phyloP scores from a whole-genome alignment of 768 basidiomycete genomes.

The Boletales sp. region DNA sequence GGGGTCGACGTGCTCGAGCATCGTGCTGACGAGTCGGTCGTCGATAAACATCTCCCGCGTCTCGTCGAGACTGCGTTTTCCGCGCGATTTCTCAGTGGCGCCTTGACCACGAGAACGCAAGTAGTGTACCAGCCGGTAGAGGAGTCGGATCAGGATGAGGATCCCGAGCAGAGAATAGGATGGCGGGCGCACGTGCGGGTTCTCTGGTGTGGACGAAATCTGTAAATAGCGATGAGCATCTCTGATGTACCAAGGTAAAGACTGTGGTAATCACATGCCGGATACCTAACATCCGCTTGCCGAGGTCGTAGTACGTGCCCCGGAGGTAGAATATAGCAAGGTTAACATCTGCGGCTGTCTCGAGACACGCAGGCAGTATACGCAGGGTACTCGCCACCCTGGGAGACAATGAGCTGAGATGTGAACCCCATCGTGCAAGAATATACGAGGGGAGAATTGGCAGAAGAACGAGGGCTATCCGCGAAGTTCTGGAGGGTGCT shows the following conservation, averaged over 20 bases:
- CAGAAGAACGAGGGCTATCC: constrained; percentile 58
- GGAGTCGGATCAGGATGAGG: constrained; percentile 59
- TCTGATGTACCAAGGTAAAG: not conserved
- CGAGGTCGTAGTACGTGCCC: constrained; percentile 75
- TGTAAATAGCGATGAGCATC: constrained; percentile 28
- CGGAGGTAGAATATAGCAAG: constrained; percentile 76
- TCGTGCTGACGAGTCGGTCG: constrained; percentile 53
- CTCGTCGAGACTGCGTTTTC: constrained; percentile 29
- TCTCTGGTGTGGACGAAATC: constrained; percentile 71
- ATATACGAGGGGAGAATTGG: constrained; percentile 64
- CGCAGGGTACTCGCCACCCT: constrained; percentile 31
- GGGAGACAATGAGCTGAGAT: constrained; percentile 31
- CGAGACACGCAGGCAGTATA: constrained; percentile 47
- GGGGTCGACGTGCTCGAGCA: constrained; percentile 48
- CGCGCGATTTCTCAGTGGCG: constrained; percentile 29
- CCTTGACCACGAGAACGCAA: constrained; percentile 33
- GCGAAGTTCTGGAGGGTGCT: constrained; percentile 42
- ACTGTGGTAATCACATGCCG: constrained; percentile 50
- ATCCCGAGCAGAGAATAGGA: constrained; percentile 86
- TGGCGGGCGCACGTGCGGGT: constrained; percentile 71
- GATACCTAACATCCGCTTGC: constrained; percentile 63
- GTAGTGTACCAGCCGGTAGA: constrained; percentile 55
- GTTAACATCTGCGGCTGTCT: constrained; percentile 64
- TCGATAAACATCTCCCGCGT: constrained; percentile 50
- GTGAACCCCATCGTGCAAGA: constrained; percentile 47